phyloP scores from a whole-genome alignment of 1,284 basidiomycete species.

The Sphaerobolus stellatus region DNA sequence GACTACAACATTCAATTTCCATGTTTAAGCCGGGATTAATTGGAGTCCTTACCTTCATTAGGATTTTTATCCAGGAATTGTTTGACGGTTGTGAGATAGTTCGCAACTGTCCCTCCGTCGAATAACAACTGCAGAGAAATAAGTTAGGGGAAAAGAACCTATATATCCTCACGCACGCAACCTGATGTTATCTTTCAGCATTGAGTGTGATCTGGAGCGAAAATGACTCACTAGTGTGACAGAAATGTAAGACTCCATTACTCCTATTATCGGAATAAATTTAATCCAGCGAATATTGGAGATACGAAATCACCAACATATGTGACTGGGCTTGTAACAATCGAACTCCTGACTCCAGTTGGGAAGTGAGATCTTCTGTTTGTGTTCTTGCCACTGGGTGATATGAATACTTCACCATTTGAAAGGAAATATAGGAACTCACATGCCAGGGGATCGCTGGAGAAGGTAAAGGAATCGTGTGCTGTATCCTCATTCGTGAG shows the following conservation, averaged over 20 bases:
- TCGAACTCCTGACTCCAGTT: neutral
- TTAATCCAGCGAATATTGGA: no score
- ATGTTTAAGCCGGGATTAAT: neutral
- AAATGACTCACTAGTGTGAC: slow-evolving; percentile 53
- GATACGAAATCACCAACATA: neutral
- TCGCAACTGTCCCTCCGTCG: slow-evolving; percentile 60
- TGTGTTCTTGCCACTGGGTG: neutral
- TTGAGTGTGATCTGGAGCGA: neutral
- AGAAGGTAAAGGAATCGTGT: neutral
- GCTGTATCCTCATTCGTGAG: neutral
- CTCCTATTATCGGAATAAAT: slow-evolving; percentile 18
- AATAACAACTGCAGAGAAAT: slow-evolving; percentile 37
- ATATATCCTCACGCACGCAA: slow-evolving; percentile 20
- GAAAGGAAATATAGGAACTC: neutral
- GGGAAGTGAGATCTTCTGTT: neutral
- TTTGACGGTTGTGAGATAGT: slow-evolving; percentile 61
- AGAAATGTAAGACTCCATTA: slow-evolving; percentile 54
- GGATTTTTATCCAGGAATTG: slow-evolving; percentile 68
- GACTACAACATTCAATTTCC: slow-evolving; percentile 32
- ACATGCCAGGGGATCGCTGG: neutral
- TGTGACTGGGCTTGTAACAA: neutral
- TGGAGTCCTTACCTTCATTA: slow-evolving; percentile 43
- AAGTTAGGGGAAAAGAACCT: neutral
- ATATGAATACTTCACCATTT: neutral
- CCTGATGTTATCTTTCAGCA: neutral